Evolutionary conservation across 2,329 filamentous ascomycete species (phyloP).

Genomic region (Exserohilum rostratum): DNA sequence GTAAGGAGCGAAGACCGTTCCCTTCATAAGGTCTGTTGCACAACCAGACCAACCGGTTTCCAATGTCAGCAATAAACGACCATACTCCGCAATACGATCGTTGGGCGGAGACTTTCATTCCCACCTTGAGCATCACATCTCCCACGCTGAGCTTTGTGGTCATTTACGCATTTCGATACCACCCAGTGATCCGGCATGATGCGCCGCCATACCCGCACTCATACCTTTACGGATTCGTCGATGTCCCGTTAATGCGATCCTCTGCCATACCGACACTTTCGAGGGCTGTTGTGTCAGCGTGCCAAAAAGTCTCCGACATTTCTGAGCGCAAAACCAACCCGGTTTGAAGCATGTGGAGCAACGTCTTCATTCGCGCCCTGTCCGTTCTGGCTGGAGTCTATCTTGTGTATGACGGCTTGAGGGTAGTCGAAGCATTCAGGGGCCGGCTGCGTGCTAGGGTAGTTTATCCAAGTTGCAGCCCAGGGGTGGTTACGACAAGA

Average conservation of each 20-base stretch:
- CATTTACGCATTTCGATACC: constrained; percentile 20
- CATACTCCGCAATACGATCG: background rate
- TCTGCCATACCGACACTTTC: constrained; percentile 19
- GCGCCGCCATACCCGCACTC: background rate
- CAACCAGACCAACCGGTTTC: too few relatives aligned
- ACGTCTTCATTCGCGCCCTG: constrained; percentile 18
- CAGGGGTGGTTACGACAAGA: too few relatives aligned
- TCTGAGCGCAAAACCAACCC: constrained; percentile 50
- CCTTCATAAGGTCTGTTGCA: too few relatives aligned
- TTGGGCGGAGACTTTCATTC: constrained; percentile 14
- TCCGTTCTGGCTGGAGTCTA: too few relatives aligned
- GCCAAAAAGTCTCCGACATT: constrained; percentile 59
- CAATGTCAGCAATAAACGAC: background rate
- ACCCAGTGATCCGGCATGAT: constrained; percentile 19
- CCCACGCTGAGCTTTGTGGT: constrained; percentile 15
- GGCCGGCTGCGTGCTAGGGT: too few relatives aligned
- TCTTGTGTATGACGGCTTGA: too few relatives aligned
- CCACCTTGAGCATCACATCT: constrained; percentile 21
- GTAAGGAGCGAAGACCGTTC: background rate
- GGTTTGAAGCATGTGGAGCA: constrained; percentile 6
- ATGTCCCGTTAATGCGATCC: constrained; percentile 14
- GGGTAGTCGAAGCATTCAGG: too few relatives aligned
- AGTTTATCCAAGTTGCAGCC: too few relatives aligned
- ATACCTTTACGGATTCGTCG: constrained; percentile 6
- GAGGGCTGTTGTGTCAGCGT: too few relatives aligned